Evolutionary conservation across 768 basidiomycete genomes (phyloP).

Genomic region (Lactarius hatsudake): DNA sequence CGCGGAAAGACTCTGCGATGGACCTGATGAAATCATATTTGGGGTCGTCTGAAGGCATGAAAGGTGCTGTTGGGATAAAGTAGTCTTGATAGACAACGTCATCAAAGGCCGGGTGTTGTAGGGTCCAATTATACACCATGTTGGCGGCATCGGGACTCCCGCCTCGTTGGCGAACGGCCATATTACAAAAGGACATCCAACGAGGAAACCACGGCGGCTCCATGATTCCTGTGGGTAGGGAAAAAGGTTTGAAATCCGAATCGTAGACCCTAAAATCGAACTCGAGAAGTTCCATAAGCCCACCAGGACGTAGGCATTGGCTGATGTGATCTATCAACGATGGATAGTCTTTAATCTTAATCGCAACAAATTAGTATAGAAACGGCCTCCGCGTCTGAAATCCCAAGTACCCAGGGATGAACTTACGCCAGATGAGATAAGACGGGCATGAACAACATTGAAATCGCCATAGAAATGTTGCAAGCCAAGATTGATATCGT

Average conservation of each 20-base stretch:
- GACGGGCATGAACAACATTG: constrained; percentile 69
- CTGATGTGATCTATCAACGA: constrained; percentile 63
- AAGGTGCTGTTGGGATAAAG: constrained; percentile 63
- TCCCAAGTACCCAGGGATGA: neutral
- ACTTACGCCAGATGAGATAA: constrained; percentile 72
- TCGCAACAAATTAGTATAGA: constrained; percentile 9
- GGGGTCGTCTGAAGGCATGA: constrained; percentile 35
- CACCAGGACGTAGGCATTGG: constrained; percentile 65
- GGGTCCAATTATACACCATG: constrained; percentile 54
- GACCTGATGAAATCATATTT: constrained; percentile 29
- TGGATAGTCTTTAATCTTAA: constrained; percentile 66
- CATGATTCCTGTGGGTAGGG: constrained; percentile 42
- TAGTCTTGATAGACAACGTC: constrained; percentile 55
- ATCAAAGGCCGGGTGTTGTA: constrained; percentile 54
- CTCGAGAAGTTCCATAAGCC: constrained; percentile 64
- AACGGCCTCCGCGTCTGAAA: constrained; percentile 1
- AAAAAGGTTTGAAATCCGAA: constrained; percentile 43
- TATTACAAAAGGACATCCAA: constrained; percentile 55
- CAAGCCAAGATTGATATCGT: constrained; percentile 80
- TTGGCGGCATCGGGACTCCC: constrained; percentile 62
- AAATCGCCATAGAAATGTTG: constrained; percentile 81
- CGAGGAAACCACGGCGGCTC: constrained; percentile 57
- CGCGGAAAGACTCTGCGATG: constrained; percentile 41
- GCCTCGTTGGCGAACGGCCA: constrained; percentile 54
- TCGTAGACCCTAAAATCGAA: constrained; percentile 69